A percentile compares a stretch with the other conserved stretches of the same genome.
phyloP scores from a whole-genome alignment of 352 stramenopile species.

The Globisporangium nagaii region DNA sequence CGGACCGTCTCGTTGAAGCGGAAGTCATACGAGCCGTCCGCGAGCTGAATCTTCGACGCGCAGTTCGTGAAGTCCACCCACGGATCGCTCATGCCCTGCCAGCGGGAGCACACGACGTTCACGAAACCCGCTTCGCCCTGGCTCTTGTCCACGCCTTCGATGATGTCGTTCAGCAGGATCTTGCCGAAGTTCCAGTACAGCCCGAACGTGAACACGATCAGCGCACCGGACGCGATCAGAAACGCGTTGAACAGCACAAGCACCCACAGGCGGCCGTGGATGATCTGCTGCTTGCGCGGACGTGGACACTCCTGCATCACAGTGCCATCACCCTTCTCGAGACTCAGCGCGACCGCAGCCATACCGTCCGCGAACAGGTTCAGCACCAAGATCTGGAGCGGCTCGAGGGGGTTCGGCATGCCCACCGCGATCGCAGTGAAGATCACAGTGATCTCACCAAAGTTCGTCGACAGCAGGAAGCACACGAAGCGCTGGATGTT shows the following conservation, averaged over 20 bases:
- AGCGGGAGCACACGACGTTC: background rate
- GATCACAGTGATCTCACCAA: slow-evolving; percentile 90
- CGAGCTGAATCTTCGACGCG: background rate
- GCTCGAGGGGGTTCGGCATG: slow-evolving; percentile 88
- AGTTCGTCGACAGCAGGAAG: slow-evolving; percentile 97
- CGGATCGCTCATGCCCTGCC: background rate
- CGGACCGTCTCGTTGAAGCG: slow-evolving; percentile 4
- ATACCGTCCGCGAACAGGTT: slow-evolving; percentile 97
- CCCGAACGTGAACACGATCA: slow-evolving; percentile 57
- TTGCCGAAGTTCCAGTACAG: slow-evolving; percentile 72
- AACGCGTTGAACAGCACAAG: slow-evolving; percentile 61
- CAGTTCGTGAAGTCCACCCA: background rate
- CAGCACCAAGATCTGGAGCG: slow-evolving; percentile 96
- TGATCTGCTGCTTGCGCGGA: slow-evolving; percentile 52
- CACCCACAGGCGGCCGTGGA: slow-evolving; percentile 63
- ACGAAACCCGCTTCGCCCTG: background rate
- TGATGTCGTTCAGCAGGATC: slow-evolving; percentile 52
- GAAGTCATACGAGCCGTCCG: background rate
- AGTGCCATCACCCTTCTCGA: slow-evolving; percentile 65
- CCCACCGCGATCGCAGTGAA: slow-evolving; percentile 56
- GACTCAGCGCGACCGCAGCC: slow-evolving; percentile 59
- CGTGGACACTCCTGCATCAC: slow-evolving; percentile 61
- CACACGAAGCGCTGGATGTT: slow-evolving; percentile 98
- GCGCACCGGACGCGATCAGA: slow-evolving; percentile 42
- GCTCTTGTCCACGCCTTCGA: slow-evolving; percentile 17